Percentiles rank a stretch among this genome's conserved stretches.
These are phyloP conservation scores for Yamagishiella unicocca DNA, from an alignment of 139 green algal species.

Conservation along the genomic window DNA sequence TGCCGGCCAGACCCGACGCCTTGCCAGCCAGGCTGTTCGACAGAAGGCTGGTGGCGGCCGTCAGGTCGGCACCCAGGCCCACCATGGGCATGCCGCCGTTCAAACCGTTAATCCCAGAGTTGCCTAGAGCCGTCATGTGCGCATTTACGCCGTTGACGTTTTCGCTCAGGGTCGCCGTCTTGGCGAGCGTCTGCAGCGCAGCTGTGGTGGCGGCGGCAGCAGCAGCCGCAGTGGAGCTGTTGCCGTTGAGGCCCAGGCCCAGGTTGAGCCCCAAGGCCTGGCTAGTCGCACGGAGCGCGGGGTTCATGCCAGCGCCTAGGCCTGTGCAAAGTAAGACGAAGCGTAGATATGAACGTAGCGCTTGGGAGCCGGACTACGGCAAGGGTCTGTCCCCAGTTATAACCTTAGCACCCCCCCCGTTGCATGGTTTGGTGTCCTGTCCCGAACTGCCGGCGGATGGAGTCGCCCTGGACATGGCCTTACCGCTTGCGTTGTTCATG, in stretches of 20 bases:
- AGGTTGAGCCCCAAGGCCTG: slow-evolving; percentile 51
- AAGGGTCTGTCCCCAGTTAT: too few relatives aligned
- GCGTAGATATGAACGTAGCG: too few relatives aligned
- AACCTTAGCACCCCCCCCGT: too few relatives aligned
- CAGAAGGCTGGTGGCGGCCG: slow-evolving; percentile 35
- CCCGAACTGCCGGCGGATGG: too few relatives aligned
- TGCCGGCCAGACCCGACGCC: not conserved
- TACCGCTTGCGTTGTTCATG: slow-evolving; percentile 11
- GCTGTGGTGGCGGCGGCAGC: slow-evolving; percentile 53
- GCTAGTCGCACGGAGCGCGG: slow-evolving; percentile 45
- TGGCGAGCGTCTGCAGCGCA: slow-evolving; percentile 57
- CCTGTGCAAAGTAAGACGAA: too few relatives aligned
- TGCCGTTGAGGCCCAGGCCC: slow-evolving; percentile 51
- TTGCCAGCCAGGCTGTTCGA: slow-evolving; percentile 23
- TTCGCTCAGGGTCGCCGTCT: slow-evolving; percentile 36
- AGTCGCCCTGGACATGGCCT: not conserved
- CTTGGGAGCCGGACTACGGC: too few relatives aligned
- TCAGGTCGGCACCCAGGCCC: slow-evolving; percentile 11
- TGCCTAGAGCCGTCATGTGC: slow-evolving; percentile 35
- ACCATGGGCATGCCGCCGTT: slow-evolving; percentile 30
- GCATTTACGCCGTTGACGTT: slow-evolving; percentile 47
- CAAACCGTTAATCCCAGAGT: not conserved
- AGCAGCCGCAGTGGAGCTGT: not conserved
- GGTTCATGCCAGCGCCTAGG: slow-evolving; percentile 10
- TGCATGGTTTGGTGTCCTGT: too few relatives aligned